Conservation (phyloP, 495 filamentous ascomycete genomes). For the Bryoglossum gracile region DNA sequence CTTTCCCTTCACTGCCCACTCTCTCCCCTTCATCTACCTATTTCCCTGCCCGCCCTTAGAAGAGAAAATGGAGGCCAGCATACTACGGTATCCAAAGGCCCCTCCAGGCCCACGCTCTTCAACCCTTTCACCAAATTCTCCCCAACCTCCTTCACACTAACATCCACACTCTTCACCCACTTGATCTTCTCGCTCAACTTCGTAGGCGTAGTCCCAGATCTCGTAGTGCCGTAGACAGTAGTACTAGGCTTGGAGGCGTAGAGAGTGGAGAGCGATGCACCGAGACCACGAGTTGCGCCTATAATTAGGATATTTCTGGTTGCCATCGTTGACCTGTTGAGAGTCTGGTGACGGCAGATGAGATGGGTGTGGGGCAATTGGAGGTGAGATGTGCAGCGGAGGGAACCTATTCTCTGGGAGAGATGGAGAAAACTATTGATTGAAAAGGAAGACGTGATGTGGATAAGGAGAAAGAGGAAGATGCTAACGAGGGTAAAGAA, state of each 20-base stretch:
- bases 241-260: slow-evolving; percentile 44
- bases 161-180: slow-evolving; percentile 37
- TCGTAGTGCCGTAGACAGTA: slow-evolving; percentile 52
- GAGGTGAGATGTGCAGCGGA: too few species aligned
- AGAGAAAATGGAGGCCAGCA: neutral
- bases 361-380: too few species aligned
- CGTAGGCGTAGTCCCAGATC: slow-evolving; percentile 31
- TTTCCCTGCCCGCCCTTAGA: too few species aligned
- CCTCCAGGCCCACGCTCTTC: neutral
- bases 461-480: too few species aligned
- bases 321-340: too few species aligned
- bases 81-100: neutral
- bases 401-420: too few species aligned
- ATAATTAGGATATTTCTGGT: slow-evolving; percentile 56
- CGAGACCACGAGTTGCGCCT: slow-evolving; percentile 60
- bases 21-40: too few species aligned
- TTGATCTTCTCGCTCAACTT: slow-evolving; percentile 27
- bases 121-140: slow-evolving; percentile 33
- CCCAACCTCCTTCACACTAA: slow-evolving; percentile 30
- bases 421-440: too few species aligned
- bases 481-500: too few species aligned
- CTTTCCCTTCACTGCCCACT: too few species aligned
- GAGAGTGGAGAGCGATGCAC: slow-evolving; percentile 49
- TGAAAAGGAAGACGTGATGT: too few species aligned
- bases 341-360: too few species aligned